Conservation (phyloP, 495 filamentous ascomycete genomes). For the Massariosphaeria phaeospora region DNA sequence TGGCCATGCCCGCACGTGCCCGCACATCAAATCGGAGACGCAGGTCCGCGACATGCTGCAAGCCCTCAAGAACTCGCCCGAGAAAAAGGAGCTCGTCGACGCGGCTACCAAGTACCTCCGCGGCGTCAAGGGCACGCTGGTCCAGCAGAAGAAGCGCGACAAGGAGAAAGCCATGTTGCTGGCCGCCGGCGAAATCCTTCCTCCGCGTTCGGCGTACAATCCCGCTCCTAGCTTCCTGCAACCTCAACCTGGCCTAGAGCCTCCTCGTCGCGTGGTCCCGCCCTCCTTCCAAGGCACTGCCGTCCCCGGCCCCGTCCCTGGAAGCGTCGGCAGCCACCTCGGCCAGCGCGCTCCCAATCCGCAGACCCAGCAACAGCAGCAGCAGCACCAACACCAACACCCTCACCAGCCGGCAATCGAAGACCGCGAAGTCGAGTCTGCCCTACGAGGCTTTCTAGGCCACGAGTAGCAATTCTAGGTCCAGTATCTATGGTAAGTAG, state of each 20-base stretch:
- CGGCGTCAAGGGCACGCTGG: constrained; percentile 52
- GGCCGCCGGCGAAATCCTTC: not conserved
- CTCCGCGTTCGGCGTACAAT: not conserved
- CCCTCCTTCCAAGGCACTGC: too few species aligned
- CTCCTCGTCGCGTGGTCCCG: not conserved
- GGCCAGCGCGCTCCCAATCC: not conserved
- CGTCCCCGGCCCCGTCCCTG: not conserved
- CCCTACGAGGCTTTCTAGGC: constrained; percentile 6
- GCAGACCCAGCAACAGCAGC: not conserved
- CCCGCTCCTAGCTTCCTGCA: not conserved
- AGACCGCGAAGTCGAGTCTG: constrained; percentile 5
- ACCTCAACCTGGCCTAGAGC: not conserved
- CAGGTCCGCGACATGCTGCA: constrained; percentile 58
- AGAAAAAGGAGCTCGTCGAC: constrained; percentile 50
- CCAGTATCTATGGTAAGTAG: not conserved
- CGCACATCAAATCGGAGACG: constrained; percentile 53
- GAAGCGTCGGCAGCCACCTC: not conserved
- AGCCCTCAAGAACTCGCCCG: constrained; percentile 53
- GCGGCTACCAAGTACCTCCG: constrained; percentile 53
- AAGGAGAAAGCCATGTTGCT: constrained; percentile 19
- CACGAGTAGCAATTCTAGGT: not conserved
- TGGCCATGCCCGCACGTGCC: constrained; percentile 52
- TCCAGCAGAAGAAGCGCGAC: constrained; percentile 43
- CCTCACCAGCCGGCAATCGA: not conserved
- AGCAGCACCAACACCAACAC: not conserved